Conservation (phyloP, 768 basidiomycete species). For the Amanita brunnescens region DNA sequence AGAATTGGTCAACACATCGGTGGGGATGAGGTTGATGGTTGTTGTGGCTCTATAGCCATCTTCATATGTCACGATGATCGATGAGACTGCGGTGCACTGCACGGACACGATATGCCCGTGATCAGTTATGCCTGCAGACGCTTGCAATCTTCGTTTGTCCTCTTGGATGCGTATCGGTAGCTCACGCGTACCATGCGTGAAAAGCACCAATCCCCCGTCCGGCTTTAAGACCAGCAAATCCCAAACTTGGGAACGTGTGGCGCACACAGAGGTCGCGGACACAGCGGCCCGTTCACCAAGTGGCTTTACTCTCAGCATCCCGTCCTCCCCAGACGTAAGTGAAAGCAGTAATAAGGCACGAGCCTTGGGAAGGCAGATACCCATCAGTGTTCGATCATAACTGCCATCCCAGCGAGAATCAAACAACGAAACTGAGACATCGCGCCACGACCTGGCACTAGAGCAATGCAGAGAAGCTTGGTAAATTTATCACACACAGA, state of each 20-base stretch:
- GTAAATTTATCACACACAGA: neutral
- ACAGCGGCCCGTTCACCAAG: constrained; percentile 32
- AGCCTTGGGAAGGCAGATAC: constrained; percentile 43
- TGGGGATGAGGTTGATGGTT: constrained; percentile 47
- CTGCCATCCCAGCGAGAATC: constrained; percentile 58
- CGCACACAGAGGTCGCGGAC: constrained; percentile 48
- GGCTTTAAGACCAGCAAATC: constrained; percentile 66
- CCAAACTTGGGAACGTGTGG: constrained; percentile 52
- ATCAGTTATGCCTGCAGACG: constrained; percentile 9
- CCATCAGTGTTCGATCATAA: constrained; percentile 41
- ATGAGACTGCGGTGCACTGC: constrained; percentile 39
- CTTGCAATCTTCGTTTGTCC: neutral
- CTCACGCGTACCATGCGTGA: constrained; percentile 51
- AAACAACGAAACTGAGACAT: constrained; percentile 51
- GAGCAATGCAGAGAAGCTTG: neutral
- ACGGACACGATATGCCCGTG: constrained; percentile 33
- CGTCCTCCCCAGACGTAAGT: constrained; percentile 34
- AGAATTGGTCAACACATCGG: constrained; percentile 45
- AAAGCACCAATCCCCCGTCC: constrained; percentile 41
- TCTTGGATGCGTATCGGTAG: constrained; percentile 19
- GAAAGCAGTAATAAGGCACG: constrained; percentile 38
- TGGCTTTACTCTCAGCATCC: constrained; percentile 31
- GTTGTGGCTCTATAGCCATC: constrained; percentile 39
- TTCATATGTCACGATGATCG: constrained; percentile 43
- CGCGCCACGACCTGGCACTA: constrained; percentile 34